Evolutionary conservation across 2,329 filamentous ascomycete genomes (phyloP).

Genomic region (Ophiostoma perfectum): DNA sequence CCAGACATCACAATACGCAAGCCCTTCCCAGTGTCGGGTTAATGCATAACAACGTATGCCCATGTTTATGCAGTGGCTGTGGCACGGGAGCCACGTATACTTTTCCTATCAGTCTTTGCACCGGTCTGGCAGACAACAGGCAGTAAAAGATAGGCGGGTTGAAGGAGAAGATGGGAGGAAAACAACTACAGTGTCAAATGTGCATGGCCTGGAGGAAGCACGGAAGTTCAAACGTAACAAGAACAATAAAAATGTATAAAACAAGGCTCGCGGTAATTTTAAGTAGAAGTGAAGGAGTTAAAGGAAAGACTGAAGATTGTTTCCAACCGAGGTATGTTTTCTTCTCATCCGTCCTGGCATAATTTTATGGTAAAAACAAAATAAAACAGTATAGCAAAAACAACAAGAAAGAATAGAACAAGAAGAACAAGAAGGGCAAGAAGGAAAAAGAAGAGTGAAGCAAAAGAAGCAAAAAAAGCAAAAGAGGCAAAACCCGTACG

Average conservation of each 20-base stretch:
- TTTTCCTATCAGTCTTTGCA: too few species aligned
- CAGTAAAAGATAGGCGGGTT: too few species aligned
- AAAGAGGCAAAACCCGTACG: background rate
- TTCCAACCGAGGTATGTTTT: constrained; percentile 4
- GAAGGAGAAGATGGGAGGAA: too few species aligned
- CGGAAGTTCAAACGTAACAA: background rate
- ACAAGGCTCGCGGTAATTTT: background rate
- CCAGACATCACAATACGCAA: too few species aligned
- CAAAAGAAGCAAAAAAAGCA: background rate
- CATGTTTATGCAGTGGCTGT: too few species aligned
- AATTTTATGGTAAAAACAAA: constrained; percentile 2
- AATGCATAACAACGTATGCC: too few species aligned
- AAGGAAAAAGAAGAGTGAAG: background rate
- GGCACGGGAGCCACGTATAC: too few species aligned
- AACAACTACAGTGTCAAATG: too few species aligned
- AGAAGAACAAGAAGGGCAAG: background rate
- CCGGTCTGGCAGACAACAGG: too few species aligned
- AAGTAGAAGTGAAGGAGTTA: background rate
- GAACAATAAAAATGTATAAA: background rate
- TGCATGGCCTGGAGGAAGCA: too few species aligned
- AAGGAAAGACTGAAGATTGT: background rate
- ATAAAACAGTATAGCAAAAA: too few species aligned
- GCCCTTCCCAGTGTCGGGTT: too few species aligned
- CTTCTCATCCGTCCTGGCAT: constrained; percentile 7
- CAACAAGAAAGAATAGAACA: constrained; percentile 5